These are phyloP conservation scores for Globisporangium nagaii DNA, from an alignment of 352 stramenopile species.

Conservation along the genomic window DNA sequence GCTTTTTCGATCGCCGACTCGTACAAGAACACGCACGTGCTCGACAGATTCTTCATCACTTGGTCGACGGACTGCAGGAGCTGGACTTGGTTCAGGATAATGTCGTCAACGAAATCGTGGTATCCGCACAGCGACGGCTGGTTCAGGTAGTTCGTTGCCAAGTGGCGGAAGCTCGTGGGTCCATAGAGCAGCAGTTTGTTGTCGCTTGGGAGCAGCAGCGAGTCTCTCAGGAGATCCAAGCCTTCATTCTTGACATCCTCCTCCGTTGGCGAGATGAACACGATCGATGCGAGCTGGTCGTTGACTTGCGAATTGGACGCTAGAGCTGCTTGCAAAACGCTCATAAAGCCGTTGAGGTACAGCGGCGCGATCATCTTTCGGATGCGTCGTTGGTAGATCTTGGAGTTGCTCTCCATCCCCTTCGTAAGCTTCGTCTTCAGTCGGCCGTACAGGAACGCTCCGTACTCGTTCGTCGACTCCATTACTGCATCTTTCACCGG, in stretches of 20 bases:
- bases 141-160: conserved; percentile 38
- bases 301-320: conserved; percentile 34
- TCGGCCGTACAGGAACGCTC: conserved; percentile 24
- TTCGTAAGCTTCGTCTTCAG: conserved; percentile 32
- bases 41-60: conserved; percentile 45
- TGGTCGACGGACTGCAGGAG: conserved; percentile 33
- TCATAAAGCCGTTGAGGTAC: conserved; percentile 28
- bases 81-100: conserved; percentile 36
- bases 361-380: conserved; percentile 33
- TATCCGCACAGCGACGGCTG: conserved; percentile 37
- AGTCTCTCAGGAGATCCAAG: conserved; percentile 18
- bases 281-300: conserved; percentile 36
- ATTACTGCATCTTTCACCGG: conserved; percentile 18
- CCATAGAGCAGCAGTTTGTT: conserved; percentile 22
- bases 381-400: conserved; percentile 33
- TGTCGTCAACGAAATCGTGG: conserved; percentile 56
- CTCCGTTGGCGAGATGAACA: conserved; percentile 41
- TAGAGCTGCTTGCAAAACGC: conserved; percentile 31
- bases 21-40: conserved; percentile 34
- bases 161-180: conserved; percentile 17
- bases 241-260: conserved; percentile 31
- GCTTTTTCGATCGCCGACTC: conserved; percentile 36
- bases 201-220: conserved; percentile 30
- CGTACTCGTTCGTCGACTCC: conserved; percentile 36
- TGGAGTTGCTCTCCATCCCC: conserved; percentile 20